Base-by-base conservation (phyloP, 2,329 filamentous ascomycete genomes). In the Ophiocordyceps sinensis region DNA sequence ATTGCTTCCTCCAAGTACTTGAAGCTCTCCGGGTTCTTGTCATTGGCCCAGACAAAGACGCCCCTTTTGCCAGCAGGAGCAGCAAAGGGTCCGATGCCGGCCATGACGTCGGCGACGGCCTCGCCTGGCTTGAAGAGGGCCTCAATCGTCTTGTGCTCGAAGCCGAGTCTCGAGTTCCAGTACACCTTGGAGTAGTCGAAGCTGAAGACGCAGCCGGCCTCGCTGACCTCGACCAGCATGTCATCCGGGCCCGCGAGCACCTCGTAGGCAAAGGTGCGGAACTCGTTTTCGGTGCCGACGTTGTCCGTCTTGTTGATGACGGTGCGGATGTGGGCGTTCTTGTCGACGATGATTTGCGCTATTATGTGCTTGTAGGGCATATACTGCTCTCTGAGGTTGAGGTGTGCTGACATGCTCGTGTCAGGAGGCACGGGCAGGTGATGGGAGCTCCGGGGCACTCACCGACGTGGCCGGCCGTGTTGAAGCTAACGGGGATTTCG, bases 171-270 rank as follows among this genome's bases (percentile, higher is more conserved):
- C 53, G 79, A 87, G 63, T 98, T 98, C 89, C 89, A 98, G 69
- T 98, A 98, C 4, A 98, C 91, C 51, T 93, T 93, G 46, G 83
- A 77, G 60, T 94, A 98, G 66, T 98, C 85, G 60, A 98, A 96
- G 42, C 71, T 71, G 65, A 94, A 98, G n/a, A 71, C 67, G 64
- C 91, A 96, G 45, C 78, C 75, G 52, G 84, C 82, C 63, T 95
- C 87, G 48, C 75, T 77, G 40, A 91, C 73, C 47, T 84, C 76
- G 41, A 98, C 91, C 41, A 88, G 78, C 60, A 95, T 67, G 53
- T 96, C 80, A 51, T 86, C 77, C 1, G 77, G 73, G 0, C 91
- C 91, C 2, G 79, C 79, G 1, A 98, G 74, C 13, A 96, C 74
- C 64, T 98, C 91, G 64, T 94, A 96, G 28, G 73, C 73, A 61